Percentiles rank a stretch among this genome's conserved stretches.
These are phyloP conservation scores for Leptographium procerum DNA, from an alignment of 2,329 filamentous ascomycete species.

Conservation along the genomic window DNA sequence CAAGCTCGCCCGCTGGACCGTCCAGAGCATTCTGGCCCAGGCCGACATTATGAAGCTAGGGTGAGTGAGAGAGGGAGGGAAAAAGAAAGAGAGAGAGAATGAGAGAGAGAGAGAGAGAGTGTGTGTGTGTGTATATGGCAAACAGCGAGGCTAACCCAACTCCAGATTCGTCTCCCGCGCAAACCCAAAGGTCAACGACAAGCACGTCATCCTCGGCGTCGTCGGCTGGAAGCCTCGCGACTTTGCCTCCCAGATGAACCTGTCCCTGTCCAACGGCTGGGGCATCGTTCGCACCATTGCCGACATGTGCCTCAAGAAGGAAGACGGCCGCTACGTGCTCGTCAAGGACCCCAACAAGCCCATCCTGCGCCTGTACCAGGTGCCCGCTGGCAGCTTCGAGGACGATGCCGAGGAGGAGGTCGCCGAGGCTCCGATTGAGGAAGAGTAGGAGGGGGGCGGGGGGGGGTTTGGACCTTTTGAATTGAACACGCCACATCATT, in stretches of 20 bases:
- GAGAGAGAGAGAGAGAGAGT: too few species aligned
- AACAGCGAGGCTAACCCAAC: too few species aligned
- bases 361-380: conserved; percentile 84
- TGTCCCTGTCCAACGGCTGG: conserved; percentile 95
- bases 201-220: conserved; percentile 90
- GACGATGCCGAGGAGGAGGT: conserved; percentile 69
- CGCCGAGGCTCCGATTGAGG: conserved; percentile 33
- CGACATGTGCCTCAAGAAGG: conserved; percentile 76
- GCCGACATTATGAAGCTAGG: conserved; percentile 99
- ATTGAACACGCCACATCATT: too few species aligned
- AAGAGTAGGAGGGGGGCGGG: conserved; percentile 10
- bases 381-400: conserved; percentile 79
- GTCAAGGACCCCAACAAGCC: conserved; percentile 95
- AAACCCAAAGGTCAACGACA: conserved; percentile 85
- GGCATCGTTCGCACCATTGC: conserved; percentile 97
- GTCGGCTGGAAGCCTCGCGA: conserved; percentile 96
- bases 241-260: conserved; percentile 95
- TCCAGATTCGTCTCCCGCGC: conserved; percentile 82
- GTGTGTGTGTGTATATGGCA: too few species aligned
- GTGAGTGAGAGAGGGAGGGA: too few species aligned
- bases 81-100: too few species aligned
- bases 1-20: conserved; percentile 97
- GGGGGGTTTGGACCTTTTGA: not conserved
- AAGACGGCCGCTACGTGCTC: conserved; percentile 71
- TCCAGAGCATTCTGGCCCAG: conserved; percentile 90